Evolutionary conservation across 75 land plant genomes (phyloP), one percentile per base, ranked within the genome.

Genomic region (Picea sitchensis): DNA sequence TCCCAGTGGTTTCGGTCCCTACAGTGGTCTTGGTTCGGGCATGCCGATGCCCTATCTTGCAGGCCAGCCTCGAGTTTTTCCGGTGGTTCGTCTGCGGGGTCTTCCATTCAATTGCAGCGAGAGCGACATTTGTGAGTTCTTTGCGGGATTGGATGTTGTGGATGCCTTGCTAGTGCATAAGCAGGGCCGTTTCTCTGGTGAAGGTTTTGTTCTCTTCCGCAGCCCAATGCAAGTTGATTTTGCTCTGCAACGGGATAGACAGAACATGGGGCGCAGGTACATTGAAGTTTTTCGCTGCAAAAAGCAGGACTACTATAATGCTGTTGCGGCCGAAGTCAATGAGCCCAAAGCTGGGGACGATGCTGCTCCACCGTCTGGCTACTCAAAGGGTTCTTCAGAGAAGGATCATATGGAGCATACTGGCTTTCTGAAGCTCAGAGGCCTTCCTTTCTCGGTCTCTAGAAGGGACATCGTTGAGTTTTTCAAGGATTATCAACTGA

Each of bases 271-370:
- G 8, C 87, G 91, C 14, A 78, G 99, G 58, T 96, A 96, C 79
- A 85, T 96, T 9, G 99, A 96, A 80, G 99, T 96, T 17, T 96
- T 96, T 81, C 87, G 91, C 71, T 87, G 97, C 86, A 92, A 87
- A 80, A 96, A 92, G 85, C 90, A 89, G 75, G 99, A 96, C 21
- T 96, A 96, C 73, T 96, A 96, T 83, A 75, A 85, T 77, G 99
- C 99, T 15, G 84, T 96, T 59, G 94, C 99, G 59, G 83, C 87
- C 12, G 96, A 96, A 77, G 96, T 94, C 59, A 82, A 83, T 32
- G 87, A 83, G 54, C 83, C 88, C 59, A 87, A 82, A 15, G 64
- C 21, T 12, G 90, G 78, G 80, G 94, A 87, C 36, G 41, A 34
- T 76, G 84, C 84, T 60, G 57, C 80, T n/a, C 80, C 89, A 13